A percentile compares a stretch with the other conserved stretches of the same genome.
Evolutionary conservation across 495 filamentous ascomycete genomes (phyloP).

Genomic region (Hypoxylon cercidicola): DNA sequence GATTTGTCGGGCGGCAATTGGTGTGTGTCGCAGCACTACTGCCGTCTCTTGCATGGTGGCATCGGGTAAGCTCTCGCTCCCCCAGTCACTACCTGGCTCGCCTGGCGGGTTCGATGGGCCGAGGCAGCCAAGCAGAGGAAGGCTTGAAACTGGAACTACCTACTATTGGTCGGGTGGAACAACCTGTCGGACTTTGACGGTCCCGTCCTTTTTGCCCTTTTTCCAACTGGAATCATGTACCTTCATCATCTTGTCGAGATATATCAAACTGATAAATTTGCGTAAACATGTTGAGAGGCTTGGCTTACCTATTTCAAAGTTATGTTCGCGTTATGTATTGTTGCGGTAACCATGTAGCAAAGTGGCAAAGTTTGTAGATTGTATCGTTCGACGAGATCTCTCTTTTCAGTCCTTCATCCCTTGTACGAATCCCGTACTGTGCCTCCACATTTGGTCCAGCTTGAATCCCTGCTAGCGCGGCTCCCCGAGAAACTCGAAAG

Average conservation of each 20-base stretch:
- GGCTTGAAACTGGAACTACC: too few relatives aligned
- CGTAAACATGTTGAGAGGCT: background rate
- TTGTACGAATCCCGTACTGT: background rate
- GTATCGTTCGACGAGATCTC: too few relatives aligned
- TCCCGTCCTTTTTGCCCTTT: background rate
- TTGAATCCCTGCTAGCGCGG: slow-evolving; percentile 37
- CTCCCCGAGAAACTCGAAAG: slow-evolving; percentile 39
- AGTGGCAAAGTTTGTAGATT: too few relatives aligned
- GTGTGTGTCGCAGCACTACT: slow-evolving; percentile 32
- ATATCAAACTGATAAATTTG: background rate
- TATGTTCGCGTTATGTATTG: slow-evolving; percentile 4
- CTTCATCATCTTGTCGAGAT: background rate
- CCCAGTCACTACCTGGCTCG: slow-evolving; percentile 6
- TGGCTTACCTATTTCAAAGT: slow-evolving; percentile 9
- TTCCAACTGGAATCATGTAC: background rate
- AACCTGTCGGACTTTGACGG: slow-evolving; percentile 30
- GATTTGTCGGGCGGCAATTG: slow-evolving; percentile 24
- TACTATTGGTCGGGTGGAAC: background rate
- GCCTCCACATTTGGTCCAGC: background rate
- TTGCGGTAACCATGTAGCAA: background rate
- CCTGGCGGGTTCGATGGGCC: slow-evolving; percentile 7
- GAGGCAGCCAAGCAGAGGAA: slow-evolving; percentile 8
- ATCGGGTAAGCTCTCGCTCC: slow-evolving; percentile 25
- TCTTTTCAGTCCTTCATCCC: slow-evolving; percentile 4
- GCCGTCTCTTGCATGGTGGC: slow-evolving; percentile 37